Evolutionary conservation across 2,329 filamentous ascomycete genomes (phyloP), one percentile per base, ranked within the genome.

Genomic region (Trichoderma breve): DNA sequence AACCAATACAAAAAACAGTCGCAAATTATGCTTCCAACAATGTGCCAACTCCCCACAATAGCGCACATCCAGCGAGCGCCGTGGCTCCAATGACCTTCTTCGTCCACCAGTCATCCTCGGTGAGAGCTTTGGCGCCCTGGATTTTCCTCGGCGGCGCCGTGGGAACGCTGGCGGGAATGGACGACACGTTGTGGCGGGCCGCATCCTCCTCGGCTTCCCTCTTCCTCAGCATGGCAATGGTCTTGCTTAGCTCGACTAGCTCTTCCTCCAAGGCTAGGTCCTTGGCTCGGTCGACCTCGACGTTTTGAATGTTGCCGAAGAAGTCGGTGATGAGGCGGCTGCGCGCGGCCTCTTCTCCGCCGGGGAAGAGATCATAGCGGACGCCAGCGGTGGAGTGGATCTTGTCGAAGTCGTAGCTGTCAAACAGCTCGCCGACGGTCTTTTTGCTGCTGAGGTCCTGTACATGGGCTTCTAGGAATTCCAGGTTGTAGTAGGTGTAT

Each of bases 401-500:
- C 85, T 98, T 97, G 64, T 91, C 90, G 78, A 93, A 94, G 76
- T 97, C 95, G 81, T 98, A 98, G 79, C 93, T 97, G 83, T 98
- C 95, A 77, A 99, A 99, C 3, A 99, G 84, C 78, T 98, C 94
- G 73, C 95, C 96, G 36, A 99, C 85, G 0, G 94, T 97, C 82
- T 95, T 91, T 80, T 97, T 96, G 76, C 91, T 94, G 78, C 90
- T 92, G 55, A 95, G 90, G 75, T 95, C 95, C 73, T 91, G 91
- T 72, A 98, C 93, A 78, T 97, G 91, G 3, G 90, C 93, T 81
- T 99, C 96, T 36, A 99, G 88, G 80, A 98, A 99, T 78, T 99
- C 96, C 68, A 99, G 89, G 78, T 97, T 97, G 84, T 98, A 98
- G 83, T 98, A 99, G 7, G 96, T 99, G 86, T 97, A 99, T 73